Evolutionary conservation across 164 flowering plant species (phyloP).

Genomic region (Aristolochia californica): DNA sequence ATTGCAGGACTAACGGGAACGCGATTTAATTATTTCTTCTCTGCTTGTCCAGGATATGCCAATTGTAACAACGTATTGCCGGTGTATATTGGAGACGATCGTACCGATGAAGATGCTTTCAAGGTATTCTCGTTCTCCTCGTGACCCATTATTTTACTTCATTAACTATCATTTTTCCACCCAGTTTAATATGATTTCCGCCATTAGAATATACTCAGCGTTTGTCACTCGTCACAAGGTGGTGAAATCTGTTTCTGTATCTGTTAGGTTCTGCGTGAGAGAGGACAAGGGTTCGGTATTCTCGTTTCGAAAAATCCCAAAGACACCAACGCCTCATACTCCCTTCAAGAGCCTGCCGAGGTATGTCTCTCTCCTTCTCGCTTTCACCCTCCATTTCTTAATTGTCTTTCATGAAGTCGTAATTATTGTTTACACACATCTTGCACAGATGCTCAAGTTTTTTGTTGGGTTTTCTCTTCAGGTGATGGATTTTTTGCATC

Average conservation of each 20-base stretch:
- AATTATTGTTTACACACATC: too few relatives aligned
- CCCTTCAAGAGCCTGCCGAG: constrained; percentile 85
- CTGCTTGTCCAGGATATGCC: constrained; percentile 42
- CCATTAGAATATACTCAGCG: too few relatives aligned
- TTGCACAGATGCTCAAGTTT: too few relatives aligned
- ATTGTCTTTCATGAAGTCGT: too few relatives aligned
- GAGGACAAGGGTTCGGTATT: constrained; percentile 87
- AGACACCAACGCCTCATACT: constrained; percentile 80
- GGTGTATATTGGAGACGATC: constrained; percentile 86
- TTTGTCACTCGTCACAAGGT: too few relatives aligned
- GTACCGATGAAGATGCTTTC: constrained; percentile 96
- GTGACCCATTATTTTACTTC: background rate
- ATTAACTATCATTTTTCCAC: background rate
- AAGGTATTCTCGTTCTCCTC: constrained; percentile 38
- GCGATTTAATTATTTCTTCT: background rate
- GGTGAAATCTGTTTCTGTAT: background rate
- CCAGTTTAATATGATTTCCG: too few relatives aligned
- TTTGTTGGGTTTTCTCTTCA: constrained; percentile 12
- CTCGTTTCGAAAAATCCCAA: constrained; percentile 78
- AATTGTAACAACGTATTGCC: constrained; percentile 60
- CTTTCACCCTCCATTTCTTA: constrained; percentile 2
- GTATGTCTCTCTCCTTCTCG: constrained; percentile 17
- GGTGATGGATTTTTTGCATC: constrained; percentile 69
- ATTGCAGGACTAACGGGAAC: background rate
- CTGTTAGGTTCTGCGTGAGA: constrained; percentile 43